A percentile compares a stretch with the other conserved stretches of the same genome.
These are phyloP conservation scores for Pisolithus thermaeus DNA, from an alignment of 1,284 basidiomycete species.

Conservation along the genomic window DNA sequence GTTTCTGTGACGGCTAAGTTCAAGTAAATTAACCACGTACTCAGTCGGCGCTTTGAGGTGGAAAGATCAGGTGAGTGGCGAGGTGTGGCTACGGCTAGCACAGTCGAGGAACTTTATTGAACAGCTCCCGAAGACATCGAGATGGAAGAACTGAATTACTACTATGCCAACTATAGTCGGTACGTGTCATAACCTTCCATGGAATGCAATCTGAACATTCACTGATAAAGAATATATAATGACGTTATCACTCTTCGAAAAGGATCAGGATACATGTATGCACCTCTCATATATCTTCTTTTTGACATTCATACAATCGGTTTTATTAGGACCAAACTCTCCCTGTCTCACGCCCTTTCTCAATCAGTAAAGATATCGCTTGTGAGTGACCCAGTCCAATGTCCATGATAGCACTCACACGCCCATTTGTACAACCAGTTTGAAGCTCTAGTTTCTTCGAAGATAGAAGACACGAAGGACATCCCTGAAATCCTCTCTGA, in stretches of 20 bases:
- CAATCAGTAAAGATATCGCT: slow-evolving; percentile 97
- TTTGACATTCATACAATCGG: slow-evolving; percentile 13
- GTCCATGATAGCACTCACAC: background rate
- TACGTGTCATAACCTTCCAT: slow-evolving; percentile 31
- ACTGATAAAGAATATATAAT: slow-evolving; percentile 79
- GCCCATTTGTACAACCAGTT: slow-evolving; percentile 42
- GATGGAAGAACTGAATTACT: slow-evolving; percentile 96
- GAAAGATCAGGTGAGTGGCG: slow-evolving; percentile 67
- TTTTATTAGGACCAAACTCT: slow-evolving; percentile 81
- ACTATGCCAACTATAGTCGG: slow-evolving; percentile 95
- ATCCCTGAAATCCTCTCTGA: slow-evolving; percentile 92
- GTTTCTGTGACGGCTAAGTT: slow-evolving; percentile 26
- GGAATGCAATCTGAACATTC: slow-evolving; percentile 5
- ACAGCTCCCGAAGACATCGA: slow-evolving; percentile 78
- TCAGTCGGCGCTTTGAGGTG: slow-evolving; percentile 87
- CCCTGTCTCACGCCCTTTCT: slow-evolving; percentile 89
- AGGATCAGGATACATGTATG: slow-evolving; percentile 93
- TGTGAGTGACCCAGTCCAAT: slow-evolving; percentile 33
- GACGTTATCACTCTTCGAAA: slow-evolving; percentile 95
- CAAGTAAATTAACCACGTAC: slow-evolving; percentile 10
- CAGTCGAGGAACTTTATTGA: background rate
- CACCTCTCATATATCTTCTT: slow-evolving; percentile 13
- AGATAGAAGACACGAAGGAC: slow-evolving; percentile 96
- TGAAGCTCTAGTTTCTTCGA: slow-evolving; percentile 88
- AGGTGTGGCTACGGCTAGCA: background rate